Conservation (phyloP, 805 yeast genomes). For the Phaffomyces opuntiae region DNA sequence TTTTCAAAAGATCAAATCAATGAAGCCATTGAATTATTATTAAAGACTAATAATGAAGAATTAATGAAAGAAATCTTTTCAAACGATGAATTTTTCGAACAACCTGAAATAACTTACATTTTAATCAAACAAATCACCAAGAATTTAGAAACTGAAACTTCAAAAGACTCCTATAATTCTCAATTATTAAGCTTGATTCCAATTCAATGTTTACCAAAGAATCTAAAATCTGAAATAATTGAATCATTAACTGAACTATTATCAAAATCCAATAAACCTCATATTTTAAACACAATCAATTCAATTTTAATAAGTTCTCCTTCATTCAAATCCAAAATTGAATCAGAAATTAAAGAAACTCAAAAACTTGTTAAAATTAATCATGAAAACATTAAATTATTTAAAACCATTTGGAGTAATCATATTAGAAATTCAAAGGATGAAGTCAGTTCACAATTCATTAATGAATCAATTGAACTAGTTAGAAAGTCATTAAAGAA, state of each 20-base stretch:
- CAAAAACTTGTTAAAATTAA: constrained; percentile 13
- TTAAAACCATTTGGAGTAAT: constrained; percentile 32
- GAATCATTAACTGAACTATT: constrained; percentile 17
- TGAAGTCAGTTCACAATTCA: constrained; percentile 18
- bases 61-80: constrained; percentile 23
- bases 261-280: constrained; percentile 3
- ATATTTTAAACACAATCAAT: constrained; percentile 20
- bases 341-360: constrained; percentile 29
- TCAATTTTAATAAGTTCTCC: constrained; percentile 40
- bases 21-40: constrained; percentile 19
- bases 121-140: constrained; percentile 21
- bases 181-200: constrained; percentile 33
- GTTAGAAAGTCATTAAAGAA: constrained; percentile 10
- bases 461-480: constrained; percentile 12
- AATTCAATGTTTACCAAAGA: constrained; percentile 39
- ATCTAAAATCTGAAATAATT: constrained; percentile 23
- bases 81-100: constrained; percentile 42
- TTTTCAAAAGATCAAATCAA: constrained; percentile 27
- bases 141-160: constrained; percentile 3
- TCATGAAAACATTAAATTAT: constrained; percentile 20
- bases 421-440: constrained; percentile 35
- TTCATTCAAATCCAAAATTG: constrained; percentile 47
- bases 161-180: background rate
- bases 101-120: constrained; percentile 28
- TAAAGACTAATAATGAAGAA: constrained; percentile 20